Evolutionary conservation across 257 asterid species (phyloP), one percentile per base, ranked within the genome.

Genomic region (Ocimum tenuiflorum): DNA sequence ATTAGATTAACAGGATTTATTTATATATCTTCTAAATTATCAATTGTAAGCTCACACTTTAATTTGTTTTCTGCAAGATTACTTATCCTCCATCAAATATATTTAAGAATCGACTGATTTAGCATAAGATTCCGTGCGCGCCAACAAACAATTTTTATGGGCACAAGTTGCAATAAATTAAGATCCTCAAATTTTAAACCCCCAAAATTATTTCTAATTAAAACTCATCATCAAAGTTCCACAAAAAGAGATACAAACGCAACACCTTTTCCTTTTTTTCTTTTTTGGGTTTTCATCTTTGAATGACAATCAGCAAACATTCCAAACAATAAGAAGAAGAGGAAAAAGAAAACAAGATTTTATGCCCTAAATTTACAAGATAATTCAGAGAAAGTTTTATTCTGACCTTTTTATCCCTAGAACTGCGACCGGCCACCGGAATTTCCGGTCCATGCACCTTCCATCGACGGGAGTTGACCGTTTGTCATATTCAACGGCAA

Each of bases 391-490:
- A 29, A 13, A 47, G 52, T 54, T 1, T 59, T 70, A n/a, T 17
- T 67, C 78, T 79, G 71, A 79, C 76, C 78, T 72, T 67, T 27
- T 68, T 15, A 17, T 22, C 24, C 23, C 75, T 77, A 77, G 61
- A 73, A 80, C 60, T 74, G 80, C 67, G 81, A 80, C 46, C 85
- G 83, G 13, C 73, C 75, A 10, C 74, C 75, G 35, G 80, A 13
- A 67, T 73, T 85, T 7, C 83, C 91, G 10, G 69, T 14, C 96
- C 96, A 88, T 70, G 82, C 82, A 29, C 94, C 89, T n/a, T 85
- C 91, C 58, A 85, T 71, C 4, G 31, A 27, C 0, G 84, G 81
- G 7, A 86, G 53, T 64, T 85, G 89, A 8, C 82, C 78, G 59
- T 75, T 82, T 0, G 83, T 80, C 90, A 82, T 82, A 67, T 81